Percentiles rank a stretch among this genome's conserved stretches.
Evolutionary conservation across 208 protist species (phyloP).

Genomic region (Trypanosomatidae sp.): DNA sequence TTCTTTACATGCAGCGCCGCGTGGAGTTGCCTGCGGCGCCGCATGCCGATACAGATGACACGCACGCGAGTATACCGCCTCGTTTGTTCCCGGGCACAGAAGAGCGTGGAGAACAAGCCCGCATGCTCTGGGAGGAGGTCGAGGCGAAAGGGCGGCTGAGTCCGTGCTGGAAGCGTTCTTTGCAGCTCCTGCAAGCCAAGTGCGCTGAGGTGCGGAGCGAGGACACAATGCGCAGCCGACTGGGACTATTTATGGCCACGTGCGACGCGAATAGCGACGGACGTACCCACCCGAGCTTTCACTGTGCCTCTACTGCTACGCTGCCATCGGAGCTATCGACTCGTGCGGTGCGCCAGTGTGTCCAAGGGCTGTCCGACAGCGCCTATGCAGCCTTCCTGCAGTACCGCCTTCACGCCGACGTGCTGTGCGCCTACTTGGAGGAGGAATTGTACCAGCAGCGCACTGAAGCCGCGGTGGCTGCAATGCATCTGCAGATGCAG

Average conservation of each 20-base stretch:
- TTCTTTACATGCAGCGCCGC: background rate
- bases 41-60: background rate
- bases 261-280: slow-evolving; percentile 77
- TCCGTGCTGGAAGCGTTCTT: slow-evolving; percentile 73
- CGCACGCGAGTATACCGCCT: background rate
- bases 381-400: slow-evolving; percentile 79
- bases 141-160: slow-evolving; percentile 53
- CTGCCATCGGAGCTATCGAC: slow-evolving; percentile 6
- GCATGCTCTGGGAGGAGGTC: slow-evolving; percentile 42
- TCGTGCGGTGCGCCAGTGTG: slow-evolving; percentile 32
- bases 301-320: slow-evolving; percentile 16
- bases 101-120: slow-evolving; percentile 22
- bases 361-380: slow-evolving; percentile 55
- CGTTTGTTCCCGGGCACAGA: slow-evolving; percentile 1
- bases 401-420: slow-evolving; percentile 84
- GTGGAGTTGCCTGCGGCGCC: background rate
- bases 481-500: slow-evolving; percentile 43
- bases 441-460: slow-evolving; percentile 88
- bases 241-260: slow-evolving; percentile 75
- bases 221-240: slow-evolving; percentile 57
- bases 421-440: slow-evolving; percentile 80
- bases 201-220: slow-evolving; percentile 48
- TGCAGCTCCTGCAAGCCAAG: slow-evolving; percentile 39
- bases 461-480: slow-evolving; percentile 67
- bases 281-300: slow-evolving; percentile 33